Conservation (phyloP, 2,329 filamentous ascomycete genomes). For the Claviceps africana region DNA sequence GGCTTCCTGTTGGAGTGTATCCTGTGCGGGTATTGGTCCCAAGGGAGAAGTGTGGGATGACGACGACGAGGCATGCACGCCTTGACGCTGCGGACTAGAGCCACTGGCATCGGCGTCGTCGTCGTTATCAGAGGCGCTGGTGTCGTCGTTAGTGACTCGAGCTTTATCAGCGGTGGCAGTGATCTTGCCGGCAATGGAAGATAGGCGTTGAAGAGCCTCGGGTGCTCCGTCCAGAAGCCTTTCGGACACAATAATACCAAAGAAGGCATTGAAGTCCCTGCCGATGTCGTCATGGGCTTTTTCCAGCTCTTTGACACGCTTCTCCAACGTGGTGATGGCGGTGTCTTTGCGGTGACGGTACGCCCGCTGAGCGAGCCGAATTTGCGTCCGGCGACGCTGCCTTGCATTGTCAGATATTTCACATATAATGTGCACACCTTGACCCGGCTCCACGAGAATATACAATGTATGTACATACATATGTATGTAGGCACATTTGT, state of each 20-base stretch:
- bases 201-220: conserved; percentile 42
- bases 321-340: conserved; percentile 59
- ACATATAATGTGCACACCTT: neutral
- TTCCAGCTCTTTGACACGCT: conserved; percentile 55
- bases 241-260: conserved; percentile 44
- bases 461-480: too few relatives aligned
- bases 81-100: neutral
- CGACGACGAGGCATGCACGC: neutral
- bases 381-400: conserved; percentile 71
- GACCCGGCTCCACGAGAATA: too few relatives aligned
- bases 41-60: neutral
- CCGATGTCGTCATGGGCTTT: conserved; percentile 60
- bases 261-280: conserved; percentile 52
- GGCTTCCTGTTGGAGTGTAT: neutral
- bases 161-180: conserved; percentile 35
- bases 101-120: neutral
- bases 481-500: neutral
- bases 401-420: neutral
- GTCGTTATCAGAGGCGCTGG: conserved; percentile 2
- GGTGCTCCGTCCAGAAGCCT: conserved; percentile 45
- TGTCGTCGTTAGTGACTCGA: conserved; percentile 17
- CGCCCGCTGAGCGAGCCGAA: conserved; percentile 71
- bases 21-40: neutral
- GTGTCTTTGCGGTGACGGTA: conserved; percentile 77
- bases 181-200: conserved; percentile 43